Conservation (phyloP, 2,329 filamentous ascomycete species). For the Seiridium unicorne region DNA sequence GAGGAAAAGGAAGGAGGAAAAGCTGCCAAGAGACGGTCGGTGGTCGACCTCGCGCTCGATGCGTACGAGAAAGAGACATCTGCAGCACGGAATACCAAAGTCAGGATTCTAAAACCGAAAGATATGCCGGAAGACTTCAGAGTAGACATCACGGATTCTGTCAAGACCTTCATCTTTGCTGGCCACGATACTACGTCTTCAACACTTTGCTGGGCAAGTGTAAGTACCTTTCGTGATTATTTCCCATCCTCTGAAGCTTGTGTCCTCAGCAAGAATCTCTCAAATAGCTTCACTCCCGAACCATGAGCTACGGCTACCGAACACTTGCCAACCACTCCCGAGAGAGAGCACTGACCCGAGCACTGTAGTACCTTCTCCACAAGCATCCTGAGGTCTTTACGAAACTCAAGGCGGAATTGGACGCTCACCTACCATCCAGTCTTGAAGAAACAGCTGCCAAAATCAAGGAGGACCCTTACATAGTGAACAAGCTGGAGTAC, state of each 20-base stretch:
- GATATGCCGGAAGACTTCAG: background rate
- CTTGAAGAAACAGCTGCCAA: background rate
- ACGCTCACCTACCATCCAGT: background rate
- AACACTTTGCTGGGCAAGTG: background rate
- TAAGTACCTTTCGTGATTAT: no score
- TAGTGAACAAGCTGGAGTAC: slow-evolving; percentile 3
- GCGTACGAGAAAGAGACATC: slow-evolving; percentile 1
- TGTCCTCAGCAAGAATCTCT: background rate
- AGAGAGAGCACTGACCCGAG: no score
- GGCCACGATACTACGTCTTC: background rate
- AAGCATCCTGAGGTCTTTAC: background rate
- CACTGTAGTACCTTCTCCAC: background rate
- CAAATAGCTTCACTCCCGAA: no score
- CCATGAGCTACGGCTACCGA: no score
- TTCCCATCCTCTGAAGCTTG: no score
- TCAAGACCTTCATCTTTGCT: slow-evolving; percentile 6
- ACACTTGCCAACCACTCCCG: no score
- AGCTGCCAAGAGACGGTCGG: slow-evolving; percentile 1
- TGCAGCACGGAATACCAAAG: background rate
- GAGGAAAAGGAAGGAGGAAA: background rate
- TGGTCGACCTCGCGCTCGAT: slow-evolving; percentile 1
- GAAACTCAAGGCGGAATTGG: background rate
- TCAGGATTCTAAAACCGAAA: background rate
- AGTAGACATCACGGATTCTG: background rate
- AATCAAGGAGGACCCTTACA: background rate